phyloP scores from a whole-genome alignment of 1,139 yeast genomes.

The Wickerhamiella pararugosa region DNA sequence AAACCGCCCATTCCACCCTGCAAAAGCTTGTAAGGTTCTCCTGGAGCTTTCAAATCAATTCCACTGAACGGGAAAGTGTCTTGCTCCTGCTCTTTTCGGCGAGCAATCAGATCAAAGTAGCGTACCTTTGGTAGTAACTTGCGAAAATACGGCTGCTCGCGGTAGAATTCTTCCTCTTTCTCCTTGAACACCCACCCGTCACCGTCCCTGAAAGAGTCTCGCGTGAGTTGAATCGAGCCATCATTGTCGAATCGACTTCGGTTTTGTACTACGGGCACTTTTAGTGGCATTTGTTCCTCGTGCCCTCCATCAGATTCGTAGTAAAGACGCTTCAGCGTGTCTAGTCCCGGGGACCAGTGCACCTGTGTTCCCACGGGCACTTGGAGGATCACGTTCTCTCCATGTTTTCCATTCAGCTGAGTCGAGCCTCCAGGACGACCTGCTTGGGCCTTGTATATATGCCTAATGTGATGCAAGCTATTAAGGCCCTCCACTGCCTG shows the following conservation, averaged over 20 bases:
- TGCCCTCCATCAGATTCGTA: background rate
- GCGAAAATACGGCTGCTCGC: slow-evolving; percentile 46
- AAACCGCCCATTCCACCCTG: slow-evolving; percentile 88
- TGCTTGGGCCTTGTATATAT: slow-evolving; percentile 52
- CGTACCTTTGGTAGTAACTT: slow-evolving; percentile 48
- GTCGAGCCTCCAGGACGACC: slow-evolving; percentile 61
- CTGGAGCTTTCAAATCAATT: slow-evolving; percentile 52
- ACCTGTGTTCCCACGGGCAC: slow-evolving; percentile 88
- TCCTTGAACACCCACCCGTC: slow-evolving; percentile 76
- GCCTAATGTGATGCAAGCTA: slow-evolving; percentile 53
- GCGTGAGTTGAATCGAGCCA: slow-evolving; percentile 31
- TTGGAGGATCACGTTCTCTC: slow-evolving; percentile 61
- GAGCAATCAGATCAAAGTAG: slow-evolving; percentile 46
- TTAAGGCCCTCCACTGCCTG: slow-evolving; percentile 57
- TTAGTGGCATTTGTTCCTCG: background rate
- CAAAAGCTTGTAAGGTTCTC: slow-evolving; percentile 51
- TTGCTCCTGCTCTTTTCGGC: slow-evolving; percentile 40
- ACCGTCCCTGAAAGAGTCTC: slow-evolving; percentile 49
- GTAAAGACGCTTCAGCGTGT: slow-evolving; percentile 16
- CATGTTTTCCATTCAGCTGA: slow-evolving; percentile 73
- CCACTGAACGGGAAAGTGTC: slow-evolving; percentile 74
- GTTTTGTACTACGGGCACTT: slow-evolving; percentile 12
- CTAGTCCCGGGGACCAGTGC: slow-evolving; percentile 74
- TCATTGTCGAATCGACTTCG: slow-evolving; percentile 13
- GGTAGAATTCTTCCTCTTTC: slow-evolving; percentile 58